These are phyloP conservation scores for Colletotrichum orchidophilum DNA, from an alignment of 2,329 filamentous ascomycete species.

Conservation along the genomic window DNA sequence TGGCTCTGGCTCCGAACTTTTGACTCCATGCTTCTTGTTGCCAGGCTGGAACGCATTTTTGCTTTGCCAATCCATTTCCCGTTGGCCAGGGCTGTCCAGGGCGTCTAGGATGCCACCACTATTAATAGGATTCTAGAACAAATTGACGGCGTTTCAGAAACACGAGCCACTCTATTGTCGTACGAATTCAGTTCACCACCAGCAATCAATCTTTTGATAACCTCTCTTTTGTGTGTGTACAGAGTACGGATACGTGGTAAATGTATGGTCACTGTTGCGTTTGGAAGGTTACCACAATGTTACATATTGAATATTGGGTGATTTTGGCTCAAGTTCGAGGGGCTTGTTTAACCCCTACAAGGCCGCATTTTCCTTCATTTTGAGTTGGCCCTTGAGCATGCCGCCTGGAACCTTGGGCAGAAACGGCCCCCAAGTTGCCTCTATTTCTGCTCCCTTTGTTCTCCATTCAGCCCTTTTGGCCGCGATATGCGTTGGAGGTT, in stretches of 20 bases:
- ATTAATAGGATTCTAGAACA: slow-evolving; percentile 34
- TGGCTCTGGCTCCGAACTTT: neutral
- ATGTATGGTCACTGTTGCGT: neutral
- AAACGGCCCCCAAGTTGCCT: slow-evolving; percentile 22
- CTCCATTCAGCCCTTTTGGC: neutral
- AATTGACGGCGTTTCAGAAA: slow-evolving; percentile 31
- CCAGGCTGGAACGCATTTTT: neutral
- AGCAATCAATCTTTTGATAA: neutral
- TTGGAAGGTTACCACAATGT: neutral
- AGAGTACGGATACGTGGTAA: neutral
- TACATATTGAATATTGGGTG: neutral
- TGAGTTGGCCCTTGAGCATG: neutral
- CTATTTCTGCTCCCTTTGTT: neutral
- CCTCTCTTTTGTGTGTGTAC: neutral
- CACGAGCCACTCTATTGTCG: slow-evolving; percentile 26
- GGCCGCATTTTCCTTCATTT: slow-evolving; percentile 7
- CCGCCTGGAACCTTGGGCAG: slow-evolving; percentile 3
- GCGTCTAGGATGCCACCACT: slow-evolving; percentile 22
- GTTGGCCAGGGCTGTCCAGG: slow-evolving; percentile 13
- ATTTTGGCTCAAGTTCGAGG: neutral
- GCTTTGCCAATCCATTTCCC: slow-evolving; percentile 11
- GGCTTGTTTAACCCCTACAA: neutral
- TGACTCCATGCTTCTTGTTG: neutral
- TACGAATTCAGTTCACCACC: neutral
- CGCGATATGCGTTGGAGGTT: neutral